phyloP scores from a whole-genome alignment of 2,329 filamentous ascomycete genomes.

The Lachnum nothofagi region DNA sequence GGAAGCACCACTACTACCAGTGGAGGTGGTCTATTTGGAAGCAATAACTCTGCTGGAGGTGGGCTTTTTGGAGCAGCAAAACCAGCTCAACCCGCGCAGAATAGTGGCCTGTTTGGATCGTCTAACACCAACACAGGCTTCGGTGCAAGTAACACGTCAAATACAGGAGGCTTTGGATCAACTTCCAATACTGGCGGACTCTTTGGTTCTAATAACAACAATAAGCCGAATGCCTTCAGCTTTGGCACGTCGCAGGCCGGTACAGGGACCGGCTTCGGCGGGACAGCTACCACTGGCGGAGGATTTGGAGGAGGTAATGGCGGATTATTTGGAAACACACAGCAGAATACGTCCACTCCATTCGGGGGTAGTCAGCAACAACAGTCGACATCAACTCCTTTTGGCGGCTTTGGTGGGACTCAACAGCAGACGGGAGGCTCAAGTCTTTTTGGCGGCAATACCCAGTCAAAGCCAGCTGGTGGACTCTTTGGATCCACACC shows the following conservation, averaged over 20 bases:
- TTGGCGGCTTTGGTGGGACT: constrained; percentile 36
- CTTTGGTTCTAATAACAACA: constrained; percentile 28
- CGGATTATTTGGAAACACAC: constrained; percentile 37
- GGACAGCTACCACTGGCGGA: neutral
- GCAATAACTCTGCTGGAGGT: constrained; percentile 33
- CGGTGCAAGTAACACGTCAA: constrained; percentile 30
- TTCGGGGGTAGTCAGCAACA: constrained; percentile 39
- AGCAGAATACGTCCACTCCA: constrained; percentile 13
- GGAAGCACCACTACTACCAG: constrained; percentile 36
- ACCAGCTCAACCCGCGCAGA: constrained; percentile 9
- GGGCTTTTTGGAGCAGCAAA: constrained; percentile 39
- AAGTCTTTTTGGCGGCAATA: constrained; percentile 37
- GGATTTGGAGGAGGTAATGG: constrained; percentile 14
- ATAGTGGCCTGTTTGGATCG: constrained; percentile 36
- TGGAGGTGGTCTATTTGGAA: constrained; percentile 39
- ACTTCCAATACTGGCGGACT: constrained; percentile 13
- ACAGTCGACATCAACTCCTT: constrained; percentile 24
- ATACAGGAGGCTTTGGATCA: constrained; percentile 20
- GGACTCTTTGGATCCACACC: constrained; percentile 25
- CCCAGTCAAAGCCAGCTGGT: constrained; percentile 32
- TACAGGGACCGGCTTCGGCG: constrained; percentile 17
- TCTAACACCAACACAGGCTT: constrained; percentile 34
- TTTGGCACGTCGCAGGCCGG: constrained; percentile 14
- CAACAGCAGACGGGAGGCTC: constrained; percentile 37
- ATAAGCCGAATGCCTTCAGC: constrained; percentile 23